These are phyloP conservation scores for Sutorius australiensis DNA, from an alignment of 768 basidiomycete genomes.

Conservation along the genomic window DNA sequence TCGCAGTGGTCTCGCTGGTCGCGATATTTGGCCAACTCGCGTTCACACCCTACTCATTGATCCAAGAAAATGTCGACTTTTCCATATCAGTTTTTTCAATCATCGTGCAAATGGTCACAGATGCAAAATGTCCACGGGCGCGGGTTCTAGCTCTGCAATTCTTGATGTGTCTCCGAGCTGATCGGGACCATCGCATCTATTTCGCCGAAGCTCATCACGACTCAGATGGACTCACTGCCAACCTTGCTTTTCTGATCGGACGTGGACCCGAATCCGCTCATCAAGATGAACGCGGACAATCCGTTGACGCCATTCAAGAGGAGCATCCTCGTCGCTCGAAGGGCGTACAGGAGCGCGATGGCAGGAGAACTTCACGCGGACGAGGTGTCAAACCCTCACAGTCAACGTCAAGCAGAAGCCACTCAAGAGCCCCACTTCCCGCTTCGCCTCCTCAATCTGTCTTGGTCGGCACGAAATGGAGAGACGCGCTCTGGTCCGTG, in stretches of 20 bases:
- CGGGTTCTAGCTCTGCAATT: conserved; percentile 79
- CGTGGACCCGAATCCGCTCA: conserved; percentile 36
- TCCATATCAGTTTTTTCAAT: conserved; percentile 52
- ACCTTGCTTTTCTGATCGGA: conserved; percentile 62
- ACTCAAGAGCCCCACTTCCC: conserved; percentile 49
- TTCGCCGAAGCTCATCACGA: conserved; percentile 55
- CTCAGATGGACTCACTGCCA: conserved; percentile 50
- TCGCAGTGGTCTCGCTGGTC: conserved; percentile 61
- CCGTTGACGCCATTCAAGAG: conserved; percentile 23
- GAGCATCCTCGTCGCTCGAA: conserved; percentile 43
- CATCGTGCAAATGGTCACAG: conserved; percentile 45
- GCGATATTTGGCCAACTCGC: conserved; percentile 65
- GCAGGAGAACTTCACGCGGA: conserved; percentile 50
- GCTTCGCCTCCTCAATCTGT: conserved; percentile 24
- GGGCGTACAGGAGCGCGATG: conserved; percentile 49
- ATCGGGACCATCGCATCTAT: conserved; percentile 84
- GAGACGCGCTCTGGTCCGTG: conserved; percentile 58
- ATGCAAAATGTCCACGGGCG: conserved; percentile 52
- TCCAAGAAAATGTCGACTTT: conserved; percentile 44
- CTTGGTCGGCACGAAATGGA: conserved; percentile 32
- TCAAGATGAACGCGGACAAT: conserved; percentile 26
- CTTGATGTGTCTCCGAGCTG: conserved; percentile 82
- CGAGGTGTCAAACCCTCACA: conserved; percentile 42
- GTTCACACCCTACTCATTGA: conserved; percentile 61
- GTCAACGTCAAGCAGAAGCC: conserved; percentile 55